Evolutionary conservation across 2,329 filamentous ascomycete genomes (phyloP).

Genomic region (Aureobasidium sp.): DNA sequence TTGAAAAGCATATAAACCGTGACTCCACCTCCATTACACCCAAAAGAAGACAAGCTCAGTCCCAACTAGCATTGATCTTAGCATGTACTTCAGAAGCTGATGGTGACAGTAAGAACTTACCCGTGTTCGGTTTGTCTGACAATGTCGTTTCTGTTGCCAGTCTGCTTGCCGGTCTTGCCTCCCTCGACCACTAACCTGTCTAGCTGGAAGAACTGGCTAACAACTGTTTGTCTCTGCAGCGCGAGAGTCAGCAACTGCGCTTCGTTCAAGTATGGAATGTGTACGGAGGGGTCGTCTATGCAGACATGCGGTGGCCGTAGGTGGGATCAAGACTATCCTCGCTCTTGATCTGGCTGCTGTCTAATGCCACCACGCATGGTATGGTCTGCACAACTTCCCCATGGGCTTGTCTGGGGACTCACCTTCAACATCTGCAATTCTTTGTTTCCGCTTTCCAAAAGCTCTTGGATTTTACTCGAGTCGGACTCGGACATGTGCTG

Average conservation of each 20-base stretch:
- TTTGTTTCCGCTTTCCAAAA: conserved; percentile 80
- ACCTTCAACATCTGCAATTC: conserved; percentile 91
- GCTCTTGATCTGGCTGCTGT: background rate
- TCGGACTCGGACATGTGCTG: conserved; percentile 70
- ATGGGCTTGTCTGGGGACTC: conserved; percentile 26
- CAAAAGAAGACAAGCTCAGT: conserved; percentile 2
- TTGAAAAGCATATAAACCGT: conserved; percentile 14
- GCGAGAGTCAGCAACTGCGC: conserved; percentile 30
- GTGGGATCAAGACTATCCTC: background rate
- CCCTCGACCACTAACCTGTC: conserved; percentile 90
- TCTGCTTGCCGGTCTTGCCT: conserved; percentile 69
- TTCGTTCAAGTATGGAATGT: background rate
- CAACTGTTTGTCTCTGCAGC: conserved; percentile 78
- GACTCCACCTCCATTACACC: conserved; percentile 1
- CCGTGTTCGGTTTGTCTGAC: conserved; percentile 72
- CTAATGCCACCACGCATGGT: background rate
- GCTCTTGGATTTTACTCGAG: conserved; percentile 70
- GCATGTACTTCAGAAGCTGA: background rate
- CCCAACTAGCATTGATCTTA: conserved; percentile 1
- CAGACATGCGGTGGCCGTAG: background rate
- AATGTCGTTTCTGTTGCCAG: conserved; percentile 57
- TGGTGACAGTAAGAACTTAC: conserved; percentile 41
- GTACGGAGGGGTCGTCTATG: background rate
- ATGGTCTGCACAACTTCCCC: background rate
- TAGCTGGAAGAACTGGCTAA: conserved; percentile 91